Conservation (phyloP, 768 basidiomycete genomes). For the Panaeolus papilionaceus region DNA sequence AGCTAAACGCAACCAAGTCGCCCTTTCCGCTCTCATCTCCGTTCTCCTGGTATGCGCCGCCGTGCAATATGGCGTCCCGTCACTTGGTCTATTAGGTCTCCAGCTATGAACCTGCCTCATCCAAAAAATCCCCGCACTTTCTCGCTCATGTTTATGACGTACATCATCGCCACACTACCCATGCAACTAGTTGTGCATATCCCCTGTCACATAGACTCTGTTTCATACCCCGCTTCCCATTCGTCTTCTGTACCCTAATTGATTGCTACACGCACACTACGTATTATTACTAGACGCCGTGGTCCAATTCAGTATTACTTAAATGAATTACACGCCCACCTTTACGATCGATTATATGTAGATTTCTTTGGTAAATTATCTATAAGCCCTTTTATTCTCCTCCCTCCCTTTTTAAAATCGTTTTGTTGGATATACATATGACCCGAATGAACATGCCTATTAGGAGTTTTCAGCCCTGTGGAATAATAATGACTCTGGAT, state of each 20-base stretch:
- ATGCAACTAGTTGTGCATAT: neutral
- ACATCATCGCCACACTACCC: neutral
- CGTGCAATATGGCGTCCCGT: conserved; percentile 23
- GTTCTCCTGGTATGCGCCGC: conserved; percentile 26
- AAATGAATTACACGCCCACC: neutral
- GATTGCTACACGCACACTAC: neutral
- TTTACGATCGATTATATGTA: neutral
- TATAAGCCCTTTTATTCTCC: neutral
- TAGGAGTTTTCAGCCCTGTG: neutral
- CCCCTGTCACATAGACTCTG: neutral
- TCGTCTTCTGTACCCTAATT: conserved; percentile 2
- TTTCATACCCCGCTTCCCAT: neutral
- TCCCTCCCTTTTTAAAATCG: neutral
- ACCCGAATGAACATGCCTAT: neutral
- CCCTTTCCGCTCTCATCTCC: conserved; percentile 27
- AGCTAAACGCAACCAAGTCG: conserved; percentile 25
- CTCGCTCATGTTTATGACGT: neutral
- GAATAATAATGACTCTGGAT: too few species aligned
- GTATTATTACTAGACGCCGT: neutral
- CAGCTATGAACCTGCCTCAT: neutral
- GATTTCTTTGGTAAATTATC: neutral
- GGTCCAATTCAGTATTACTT: neutral
- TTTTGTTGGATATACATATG: neutral
- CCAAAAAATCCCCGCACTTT: neutral
- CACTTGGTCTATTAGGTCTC: conserved; percentile 16